A percentile compares a stretch with the other conserved stretches of the same genome.
Conservation (phyloP, 2,329 filamentous ascomycete genomes). For the Dothideomycetes sp. region DNA sequence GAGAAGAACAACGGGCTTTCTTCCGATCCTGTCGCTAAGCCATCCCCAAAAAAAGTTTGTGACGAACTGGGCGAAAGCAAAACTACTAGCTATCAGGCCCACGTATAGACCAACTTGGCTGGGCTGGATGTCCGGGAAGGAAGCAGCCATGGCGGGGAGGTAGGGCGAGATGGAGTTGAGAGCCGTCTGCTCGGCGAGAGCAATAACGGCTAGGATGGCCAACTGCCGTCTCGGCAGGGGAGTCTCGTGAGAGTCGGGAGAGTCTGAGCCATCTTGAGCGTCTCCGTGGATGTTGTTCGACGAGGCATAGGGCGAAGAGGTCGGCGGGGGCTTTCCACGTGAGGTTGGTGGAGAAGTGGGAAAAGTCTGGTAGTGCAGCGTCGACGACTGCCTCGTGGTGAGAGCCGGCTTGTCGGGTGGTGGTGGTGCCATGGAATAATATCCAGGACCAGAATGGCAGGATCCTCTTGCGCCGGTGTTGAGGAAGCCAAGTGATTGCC, state of each 20-base stretch:
- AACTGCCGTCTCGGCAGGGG: conserved; percentile 79
- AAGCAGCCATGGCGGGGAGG: conserved; percentile 80
- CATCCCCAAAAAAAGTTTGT: conserved; percentile 92
- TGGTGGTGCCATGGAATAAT: conserved; percentile 5
- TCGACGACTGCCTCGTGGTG: conserved; percentile 34
- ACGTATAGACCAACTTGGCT: conserved; percentile 76
- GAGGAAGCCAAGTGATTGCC: too few species aligned
- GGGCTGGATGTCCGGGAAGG: conserved; percentile 69
- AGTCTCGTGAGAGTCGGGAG: conserved; percentile 45
- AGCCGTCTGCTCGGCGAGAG: conserved; percentile 88
- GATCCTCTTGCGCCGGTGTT: too few species aligned
- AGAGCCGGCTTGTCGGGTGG: conserved; percentile 9
- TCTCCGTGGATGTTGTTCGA: conserved; percentile 18
- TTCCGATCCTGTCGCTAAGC: conserved; percentile 66
- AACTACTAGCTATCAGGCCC: conserved; percentile 79
- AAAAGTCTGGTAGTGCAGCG: conserved; percentile 70
- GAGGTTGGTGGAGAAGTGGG: conserved; percentile 57
- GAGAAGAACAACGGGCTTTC: conserved; percentile 72
- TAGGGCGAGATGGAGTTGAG: conserved; percentile 96
- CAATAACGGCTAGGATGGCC: conserved; percentile 74
- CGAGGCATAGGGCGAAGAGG: conserved; percentile 29
- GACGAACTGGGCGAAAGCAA: conserved; percentile 82
- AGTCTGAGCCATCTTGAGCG: conserved; percentile 26
- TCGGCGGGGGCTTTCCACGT: conserved; percentile 42
- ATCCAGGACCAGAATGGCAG: too few species aligned